A percentile compares a stretch with the other conserved stretches of the same genome.
Evolutionary conservation across 2,329 filamentous ascomycete genomes (phyloP).

Genomic region (Xylariaceae sp.): DNA sequence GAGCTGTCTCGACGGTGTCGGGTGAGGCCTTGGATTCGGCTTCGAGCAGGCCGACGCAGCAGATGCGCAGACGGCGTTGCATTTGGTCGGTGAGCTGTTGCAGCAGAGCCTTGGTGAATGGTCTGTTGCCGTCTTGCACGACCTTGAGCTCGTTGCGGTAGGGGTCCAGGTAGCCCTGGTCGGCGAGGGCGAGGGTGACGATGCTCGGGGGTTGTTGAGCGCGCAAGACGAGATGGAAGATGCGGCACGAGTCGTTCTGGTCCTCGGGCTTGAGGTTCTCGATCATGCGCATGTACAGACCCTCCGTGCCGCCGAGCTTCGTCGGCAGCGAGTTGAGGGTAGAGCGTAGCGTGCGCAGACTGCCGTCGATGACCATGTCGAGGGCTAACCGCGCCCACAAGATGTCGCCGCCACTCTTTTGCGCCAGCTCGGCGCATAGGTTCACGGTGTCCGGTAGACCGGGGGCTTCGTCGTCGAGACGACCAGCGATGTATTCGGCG

Average conservation of each 20-base stretch:
- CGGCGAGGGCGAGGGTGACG: slow-evolving; percentile 30
- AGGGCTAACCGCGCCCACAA: slow-evolving; percentile 32
- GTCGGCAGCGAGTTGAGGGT: slow-evolving; percentile 30
- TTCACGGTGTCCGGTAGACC: slow-evolving; percentile 29
- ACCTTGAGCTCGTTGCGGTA: slow-evolving; percentile 24
- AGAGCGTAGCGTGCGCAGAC: slow-evolving; percentile 26
- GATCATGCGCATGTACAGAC: slow-evolving; percentile 34
- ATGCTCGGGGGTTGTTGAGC: slow-evolving; percentile 32
- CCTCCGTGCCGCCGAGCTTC: slow-evolving; percentile 30
- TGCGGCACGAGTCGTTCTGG: slow-evolving; percentile 28
- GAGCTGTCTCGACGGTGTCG: slow-evolving; percentile 21
- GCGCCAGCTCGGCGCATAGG: slow-evolving; percentile 28
- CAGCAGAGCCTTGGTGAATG: slow-evolving; percentile 20
- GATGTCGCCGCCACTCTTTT: slow-evolving; percentile 29
- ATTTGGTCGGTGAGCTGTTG: slow-evolving; percentile 26
- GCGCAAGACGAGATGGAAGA: slow-evolving; percentile 30
- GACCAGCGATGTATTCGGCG: slow-evolving; percentile 29
- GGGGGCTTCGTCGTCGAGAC: slow-evolving; percentile 30
- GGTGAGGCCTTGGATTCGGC: slow-evolving; percentile 24
- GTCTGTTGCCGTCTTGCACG: slow-evolving; percentile 20
- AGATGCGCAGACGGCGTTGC: slow-evolving; percentile 24
- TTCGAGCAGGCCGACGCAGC: slow-evolving; percentile 29
- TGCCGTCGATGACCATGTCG: slow-evolving; percentile 31
- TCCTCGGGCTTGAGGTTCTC: slow-evolving; percentile 27
- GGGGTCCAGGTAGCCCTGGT: slow-evolving; percentile 27